Percentiles rank a stretch among this genome's conserved stretches.
Conservation (phyloP, 2,329 filamentous ascomycete species). For the Stachybotrys chartarum region DNA sequence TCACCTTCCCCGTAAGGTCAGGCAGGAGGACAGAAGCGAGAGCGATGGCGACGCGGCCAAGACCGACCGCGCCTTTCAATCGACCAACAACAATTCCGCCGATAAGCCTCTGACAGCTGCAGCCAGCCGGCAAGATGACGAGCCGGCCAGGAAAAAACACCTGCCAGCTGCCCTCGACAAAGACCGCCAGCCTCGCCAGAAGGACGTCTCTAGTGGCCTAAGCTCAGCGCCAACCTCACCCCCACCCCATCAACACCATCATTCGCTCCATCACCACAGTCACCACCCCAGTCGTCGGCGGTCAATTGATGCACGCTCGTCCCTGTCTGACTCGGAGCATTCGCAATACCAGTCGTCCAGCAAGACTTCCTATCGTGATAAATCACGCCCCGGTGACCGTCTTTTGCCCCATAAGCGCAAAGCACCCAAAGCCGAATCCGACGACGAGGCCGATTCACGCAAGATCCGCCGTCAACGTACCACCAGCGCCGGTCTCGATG, state of each 20-base stretch:
- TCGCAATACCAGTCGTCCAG: conserved; percentile 32
- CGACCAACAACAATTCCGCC: conserved; percentile 20
- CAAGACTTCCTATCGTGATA: conserved; percentile 38
- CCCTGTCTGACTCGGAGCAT: conserved; percentile 51
- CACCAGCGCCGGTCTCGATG: conserved; percentile 34
- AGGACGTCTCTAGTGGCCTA: conserved; percentile 48
- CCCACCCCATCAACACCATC: conserved; percentile 21
- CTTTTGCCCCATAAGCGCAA: conserved; percentile 45
- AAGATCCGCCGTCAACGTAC: conserved; percentile 48
- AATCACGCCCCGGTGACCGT: conserved; percentile 39
- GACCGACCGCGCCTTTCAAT: conserved; percentile 16
- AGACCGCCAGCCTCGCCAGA: conserved; percentile 30
- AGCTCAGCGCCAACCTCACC: conserved; percentile 54
- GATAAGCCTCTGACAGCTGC: conserved; percentile 22
- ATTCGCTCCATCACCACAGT: conserved; percentile 21
- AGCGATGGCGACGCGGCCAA: conserved; percentile 36
- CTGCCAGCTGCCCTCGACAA: conserved; percentile 28
- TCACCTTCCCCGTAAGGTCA: conserved; percentile 45
- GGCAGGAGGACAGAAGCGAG: conserved; percentile 57
- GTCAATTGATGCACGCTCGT: conserved; percentile 32
- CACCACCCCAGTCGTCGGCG: conserved; percentile 12
- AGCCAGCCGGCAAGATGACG: conserved; percentile 21
- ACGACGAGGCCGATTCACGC: conserved; percentile 48
- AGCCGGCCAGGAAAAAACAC: conserved; percentile 43
- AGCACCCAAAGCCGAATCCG: conserved; percentile 45